These are phyloP conservation scores for Thymus mandschuricus DNA, from an alignment of 257 asterid species.

Conservation along the genomic window DNA sequence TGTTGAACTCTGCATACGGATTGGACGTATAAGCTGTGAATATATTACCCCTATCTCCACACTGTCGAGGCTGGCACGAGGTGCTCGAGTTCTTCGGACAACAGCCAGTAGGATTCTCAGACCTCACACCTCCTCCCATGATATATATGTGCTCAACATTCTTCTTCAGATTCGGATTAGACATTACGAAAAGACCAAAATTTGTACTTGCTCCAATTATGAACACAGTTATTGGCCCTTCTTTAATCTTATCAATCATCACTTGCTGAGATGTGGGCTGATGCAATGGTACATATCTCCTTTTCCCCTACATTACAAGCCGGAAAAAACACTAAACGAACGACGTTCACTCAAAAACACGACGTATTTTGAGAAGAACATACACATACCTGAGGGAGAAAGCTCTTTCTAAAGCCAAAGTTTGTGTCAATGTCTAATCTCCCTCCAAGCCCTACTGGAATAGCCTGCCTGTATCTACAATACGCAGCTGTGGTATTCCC, in stretches of 20 bases:
- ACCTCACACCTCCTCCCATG: constrained; percentile 87
- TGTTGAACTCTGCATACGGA: constrained; percentile 85
- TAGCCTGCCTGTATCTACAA: constrained; percentile 85
- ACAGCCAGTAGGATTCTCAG: constrained; percentile 75
- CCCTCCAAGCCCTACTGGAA: constrained; percentile 77
- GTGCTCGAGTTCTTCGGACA: constrained; percentile 58
- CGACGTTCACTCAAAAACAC: neutral
- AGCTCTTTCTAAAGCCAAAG: constrained; percentile 68
- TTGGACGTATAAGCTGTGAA: constrained; percentile 64
- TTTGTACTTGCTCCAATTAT: constrained; percentile 64
- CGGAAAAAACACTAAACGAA: neutral
- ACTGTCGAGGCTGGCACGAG: constrained; percentile 62
- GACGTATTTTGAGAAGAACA: neutral
- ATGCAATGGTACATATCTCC: constrained; percentile 66
- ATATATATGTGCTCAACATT: constrained; percentile 70
- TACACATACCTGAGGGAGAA: constrained; percentile 75
- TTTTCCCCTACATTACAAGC: constrained; percentile 51
- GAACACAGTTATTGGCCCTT: constrained; percentile 70
- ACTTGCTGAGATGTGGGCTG: constrained; percentile 88
- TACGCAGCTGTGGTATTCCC: constrained; percentile 73
- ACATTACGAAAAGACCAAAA: constrained; percentile 69
- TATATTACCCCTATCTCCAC: constrained; percentile 77
- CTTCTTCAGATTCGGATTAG: constrained; percentile 72
- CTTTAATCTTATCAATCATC: constrained; percentile 63
- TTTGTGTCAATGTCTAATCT: constrained; percentile 71